Conservation (phyloP, 2,329 filamentous ascomycete genomes). For the Beauveria medogensis region DNA sequence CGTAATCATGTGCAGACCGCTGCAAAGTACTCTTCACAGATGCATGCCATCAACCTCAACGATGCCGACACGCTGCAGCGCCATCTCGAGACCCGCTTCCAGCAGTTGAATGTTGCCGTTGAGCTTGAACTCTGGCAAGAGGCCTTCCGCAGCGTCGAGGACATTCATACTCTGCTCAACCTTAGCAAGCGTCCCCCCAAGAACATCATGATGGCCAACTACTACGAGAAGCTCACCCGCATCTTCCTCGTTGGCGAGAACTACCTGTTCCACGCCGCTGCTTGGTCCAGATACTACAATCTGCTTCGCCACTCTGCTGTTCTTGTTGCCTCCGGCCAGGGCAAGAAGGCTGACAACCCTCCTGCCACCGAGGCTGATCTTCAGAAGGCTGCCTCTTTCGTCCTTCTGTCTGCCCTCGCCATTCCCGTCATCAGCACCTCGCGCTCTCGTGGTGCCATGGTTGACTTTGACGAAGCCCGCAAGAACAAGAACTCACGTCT, state of each 20-base stretch:
- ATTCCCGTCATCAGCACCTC: slow-evolving; percentile 99
- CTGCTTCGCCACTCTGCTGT: slow-evolving; percentile 85
- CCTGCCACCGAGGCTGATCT: slow-evolving; percentile 82
- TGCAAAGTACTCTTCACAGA: slow-evolving; percentile 97
- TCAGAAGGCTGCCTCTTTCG: slow-evolving; percentile 90
- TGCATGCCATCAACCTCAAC: slow-evolving; percentile 98
- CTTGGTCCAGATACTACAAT: slow-evolving; percentile 96
- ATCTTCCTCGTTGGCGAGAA: slow-evolving; percentile 99
- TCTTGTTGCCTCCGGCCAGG: slow-evolving; percentile 73
- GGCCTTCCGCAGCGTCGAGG: slow-evolving; percentile 97
- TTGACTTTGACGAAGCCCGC: slow-evolving; percentile 92
- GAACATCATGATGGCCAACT: slow-evolving; percentile 99
- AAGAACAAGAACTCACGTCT: slow-evolving; percentile 99
- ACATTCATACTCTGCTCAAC: slow-evolving; percentile 94
- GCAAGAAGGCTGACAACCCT: slow-evolving; percentile 91
- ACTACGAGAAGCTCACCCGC: slow-evolving; percentile 97
- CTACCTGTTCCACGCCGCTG: slow-evolving; percentile 97
- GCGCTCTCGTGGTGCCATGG: slow-evolving; percentile 86
- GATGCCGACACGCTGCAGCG: slow-evolving; percentile 96
- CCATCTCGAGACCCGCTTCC: slow-evolving; percentile 94
- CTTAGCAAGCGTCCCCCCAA: slow-evolving; percentile 97
- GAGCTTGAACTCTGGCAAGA: slow-evolving; percentile 99
- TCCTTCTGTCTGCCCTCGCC: slow-evolving; percentile 87
- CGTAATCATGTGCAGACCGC: slow-evolving; percentile 98
- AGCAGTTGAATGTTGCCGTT: slow-evolving; percentile 95